These are phyloP conservation scores for Vaucheria bursata DNA, from an alignment of 352 stramenopile genomes.

Conservation along the genomic window DNA sequence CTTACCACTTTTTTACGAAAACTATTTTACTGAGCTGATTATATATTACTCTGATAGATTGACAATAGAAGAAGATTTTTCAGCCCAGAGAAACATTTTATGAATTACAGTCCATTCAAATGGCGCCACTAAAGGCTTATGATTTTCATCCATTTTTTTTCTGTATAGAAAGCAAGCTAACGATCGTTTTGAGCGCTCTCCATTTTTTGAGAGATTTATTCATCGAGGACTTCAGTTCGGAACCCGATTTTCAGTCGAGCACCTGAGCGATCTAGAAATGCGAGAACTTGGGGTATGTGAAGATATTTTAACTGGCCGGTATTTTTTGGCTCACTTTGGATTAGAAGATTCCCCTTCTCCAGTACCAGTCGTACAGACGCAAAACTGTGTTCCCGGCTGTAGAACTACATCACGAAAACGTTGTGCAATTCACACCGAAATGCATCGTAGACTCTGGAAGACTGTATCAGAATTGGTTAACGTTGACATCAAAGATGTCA, in stretches of 20 bases:
- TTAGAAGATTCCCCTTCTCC: neutral
- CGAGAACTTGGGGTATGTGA: neutral
- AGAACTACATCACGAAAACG: neutral
- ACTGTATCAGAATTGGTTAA: neutral
- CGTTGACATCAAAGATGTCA: neutral
- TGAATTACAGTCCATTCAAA: too few species aligned
- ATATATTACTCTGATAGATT: too few species aligned
- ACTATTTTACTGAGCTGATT: too few species aligned
- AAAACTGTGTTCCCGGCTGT: neutral
- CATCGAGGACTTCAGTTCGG: neutral
- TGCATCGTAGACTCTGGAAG: neutral
- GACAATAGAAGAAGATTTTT: too few species aligned
- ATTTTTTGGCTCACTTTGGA: neutral
- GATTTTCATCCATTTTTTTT: too few species aligned
- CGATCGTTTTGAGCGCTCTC: slow-evolving; percentile 4
- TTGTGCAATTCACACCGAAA: neutral
- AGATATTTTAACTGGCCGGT: neutral
- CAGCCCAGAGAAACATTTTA: too few species aligned
- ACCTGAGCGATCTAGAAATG: neutral
- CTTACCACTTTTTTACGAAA: too few species aligned
- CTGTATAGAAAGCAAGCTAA: too few species aligned
- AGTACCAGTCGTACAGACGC: neutral
- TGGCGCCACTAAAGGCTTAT: too few species aligned
- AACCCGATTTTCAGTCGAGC: neutral
- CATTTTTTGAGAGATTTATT: slow-evolving; percentile 12